These are phyloP conservation scores for Raffaelea albimanens DNA, from an alignment of 2,329 filamentous ascomycete genomes.

Conservation along the genomic window DNA sequence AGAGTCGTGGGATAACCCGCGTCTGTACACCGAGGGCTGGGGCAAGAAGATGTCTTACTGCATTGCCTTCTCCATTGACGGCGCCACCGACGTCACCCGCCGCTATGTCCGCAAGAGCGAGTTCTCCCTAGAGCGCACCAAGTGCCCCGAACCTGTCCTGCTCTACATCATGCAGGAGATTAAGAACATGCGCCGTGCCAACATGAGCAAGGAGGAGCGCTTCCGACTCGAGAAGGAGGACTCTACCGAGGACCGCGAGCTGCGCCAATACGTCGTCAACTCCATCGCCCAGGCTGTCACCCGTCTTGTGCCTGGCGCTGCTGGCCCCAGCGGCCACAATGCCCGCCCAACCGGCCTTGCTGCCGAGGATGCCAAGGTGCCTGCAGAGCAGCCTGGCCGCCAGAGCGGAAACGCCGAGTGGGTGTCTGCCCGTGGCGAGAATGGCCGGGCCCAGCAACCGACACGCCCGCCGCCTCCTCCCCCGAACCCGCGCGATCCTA, in stretches of 20 bases:
- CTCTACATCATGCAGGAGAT: slow-evolving; percentile 91
- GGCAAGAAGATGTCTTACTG: slow-evolving; percentile 95
- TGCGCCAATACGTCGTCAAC: slow-evolving; percentile 63
- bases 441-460: slow-evolving; percentile 17
- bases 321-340: slow-evolving; percentile 13
- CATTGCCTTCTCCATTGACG: slow-evolving; percentile 91
- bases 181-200: slow-evolving; percentile 69
- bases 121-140: slow-evolving; percentile 63
- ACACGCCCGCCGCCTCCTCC: slow-evolving; percentile 8
- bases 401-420: slow-evolving; percentile 27
- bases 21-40: slow-evolving; percentile 91
- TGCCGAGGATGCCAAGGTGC: slow-evolving; percentile 48
- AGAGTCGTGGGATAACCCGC: slow-evolving; percentile 88
- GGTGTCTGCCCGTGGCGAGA: slow-evolving; percentile 26
- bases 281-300: slow-evolving; percentile 66
- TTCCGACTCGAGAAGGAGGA: slow-evolving; percentile 77
- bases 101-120: slow-evolving; percentile 63
- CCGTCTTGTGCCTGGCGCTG: slow-evolving; percentile 49
- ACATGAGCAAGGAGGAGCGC: slow-evolving; percentile 77
- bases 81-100: slow-evolving; percentile 56
- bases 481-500: slow-evolving; percentile 14
- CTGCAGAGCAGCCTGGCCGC: slow-evolving; percentile 45
- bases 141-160: slow-evolving; percentile 80
- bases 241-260: slow-evolving; percentile 62
- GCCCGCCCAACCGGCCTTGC: slow-evolving; percentile 19